Evolutionary conservation across 2,329 filamentous ascomycete species (phyloP).

Genomic region (Fusarium dlaminii): DNA sequence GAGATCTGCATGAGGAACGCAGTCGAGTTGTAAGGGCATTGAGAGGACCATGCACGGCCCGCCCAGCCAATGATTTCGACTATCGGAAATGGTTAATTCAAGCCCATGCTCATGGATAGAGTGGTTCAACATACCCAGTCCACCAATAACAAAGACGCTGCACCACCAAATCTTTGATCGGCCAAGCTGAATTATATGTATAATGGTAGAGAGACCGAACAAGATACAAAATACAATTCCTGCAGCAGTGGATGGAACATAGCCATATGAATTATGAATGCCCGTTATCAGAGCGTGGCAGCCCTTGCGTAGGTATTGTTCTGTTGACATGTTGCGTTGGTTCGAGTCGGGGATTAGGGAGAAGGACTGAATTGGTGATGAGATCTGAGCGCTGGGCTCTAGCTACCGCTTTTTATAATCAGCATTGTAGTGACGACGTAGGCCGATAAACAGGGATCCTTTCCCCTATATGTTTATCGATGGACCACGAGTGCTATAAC

Average conservation of each 20-base stretch:
- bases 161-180: not conserved
- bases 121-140: not conserved
- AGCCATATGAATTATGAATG: not conserved
- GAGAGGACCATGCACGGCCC: not conserved
- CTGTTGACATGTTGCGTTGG: not conserved
- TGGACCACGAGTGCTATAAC: not conserved
- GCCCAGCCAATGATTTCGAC: not conserved
- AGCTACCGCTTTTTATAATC: not conserved
- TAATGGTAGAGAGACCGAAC: not conserved
- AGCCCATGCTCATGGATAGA: too few species aligned
- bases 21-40: not conserved
- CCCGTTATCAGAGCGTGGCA: not conserved
- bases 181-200: not conserved
- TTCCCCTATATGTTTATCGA: accelerated
- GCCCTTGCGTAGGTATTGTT: not conserved
- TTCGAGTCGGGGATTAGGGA: accelerated
- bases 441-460: not conserved
- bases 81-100: too few species aligned
- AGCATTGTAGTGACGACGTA: not conserved
- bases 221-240: not conserved
- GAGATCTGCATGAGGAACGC: not conserved
- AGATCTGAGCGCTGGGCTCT: not conserved
- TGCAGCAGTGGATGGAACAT: not conserved
- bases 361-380: not conserved
- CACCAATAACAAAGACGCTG: not conserved